Evolutionary conservation across 305 asterid species (phyloP), one percentile per base, ranked within the genome.

Genomic region (Fraxinus angustifolia): DNA sequence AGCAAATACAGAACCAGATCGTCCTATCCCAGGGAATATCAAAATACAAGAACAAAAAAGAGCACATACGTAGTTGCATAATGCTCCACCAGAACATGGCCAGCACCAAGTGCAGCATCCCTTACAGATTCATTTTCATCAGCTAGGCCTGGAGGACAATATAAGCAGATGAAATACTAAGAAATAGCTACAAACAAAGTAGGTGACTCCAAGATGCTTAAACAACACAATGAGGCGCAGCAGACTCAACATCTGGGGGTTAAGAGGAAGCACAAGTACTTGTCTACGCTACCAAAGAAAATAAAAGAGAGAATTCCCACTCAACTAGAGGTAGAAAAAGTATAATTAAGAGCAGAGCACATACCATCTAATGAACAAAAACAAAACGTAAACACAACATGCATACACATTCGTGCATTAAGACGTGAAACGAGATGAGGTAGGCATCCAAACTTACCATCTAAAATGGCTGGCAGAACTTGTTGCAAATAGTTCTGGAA

Each of bases 41-140:
- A 68, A 68, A 68, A 30, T 68, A 77, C 79, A 21, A 53, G 56
- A 82, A 78, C 38, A 58, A 40, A 31, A 79, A 80, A 16, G 87
- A 87, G 83, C 58, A 84, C 97, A 75, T 91, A 96, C 98, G 99
- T 92, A 81, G 93, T 87, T 82, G 99, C 98, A 87, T 96, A 96
- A 84, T 96, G 97, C 89, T 96, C 98, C 88, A 96, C 99, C 85
- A 96, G 87, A 81, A 96, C 98, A 90, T 92, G 99, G 86, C 99
- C 99, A 78, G 98, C 98, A 84, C 98, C 91, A 82, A 96, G 97
- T 76, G 99, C 98, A 71, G 98, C 99, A 36, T 96, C 99, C 75
- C 99, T 97, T 34, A 96, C 99, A 83, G 99, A 96, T 86, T 96
- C 99, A 84, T 94, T 96, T 92, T 96, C 99, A 89, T 96, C 99